Percentiles rank a stretch among this genome's conserved stretches.
These are phyloP conservation scores for Scleromitrula shiraiana DNA, from an alignment of 2,329 filamentous ascomycete genomes.

Conservation along the genomic window DNA sequence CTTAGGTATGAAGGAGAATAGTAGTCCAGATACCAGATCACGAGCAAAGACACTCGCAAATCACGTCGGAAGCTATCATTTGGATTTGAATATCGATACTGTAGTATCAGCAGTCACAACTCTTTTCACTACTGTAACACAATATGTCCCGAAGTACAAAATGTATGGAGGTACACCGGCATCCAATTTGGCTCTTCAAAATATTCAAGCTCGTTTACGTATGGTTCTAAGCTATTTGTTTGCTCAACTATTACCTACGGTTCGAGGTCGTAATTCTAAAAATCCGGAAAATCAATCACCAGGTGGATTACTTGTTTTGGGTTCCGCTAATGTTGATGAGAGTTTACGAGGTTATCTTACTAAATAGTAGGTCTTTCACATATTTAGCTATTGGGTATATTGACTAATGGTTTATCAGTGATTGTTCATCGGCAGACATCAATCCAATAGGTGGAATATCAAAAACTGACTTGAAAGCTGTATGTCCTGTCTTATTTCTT, in stretches of 20 bases:
- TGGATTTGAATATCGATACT: slow-evolving; percentile 48
- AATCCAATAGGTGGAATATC: slow-evolving; percentile 54
- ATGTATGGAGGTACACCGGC: slow-evolving; percentile 45
- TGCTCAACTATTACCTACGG: slow-evolving; percentile 50
- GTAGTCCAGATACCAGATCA: slow-evolving; percentile 42
- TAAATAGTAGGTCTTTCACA: slow-evolving; percentile 35
- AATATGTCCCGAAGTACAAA: slow-evolving; percentile 53
- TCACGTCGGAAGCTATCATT: slow-evolving; percentile 63
- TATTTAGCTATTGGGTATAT: not conserved
- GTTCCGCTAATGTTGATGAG: slow-evolving; percentile 58
- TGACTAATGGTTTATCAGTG: slow-evolving; percentile 42
- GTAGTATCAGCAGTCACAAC: slow-evolving; percentile 11
- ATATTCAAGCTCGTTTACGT: slow-evolving; percentile 54
- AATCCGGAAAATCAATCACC: slow-evolving; percentile 27
- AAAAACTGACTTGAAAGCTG: slow-evolving; percentile 63
- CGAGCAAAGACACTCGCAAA: slow-evolving; percentile 53
- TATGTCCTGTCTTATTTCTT: too few relatives aligned
- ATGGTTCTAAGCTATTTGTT: slow-evolving; percentile 59
- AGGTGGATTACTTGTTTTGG: slow-evolving; percentile 58
- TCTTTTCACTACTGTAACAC: slow-evolving; percentile 49
- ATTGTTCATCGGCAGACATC: slow-evolving; percentile 35
- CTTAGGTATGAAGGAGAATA: slow-evolving; percentile 59
- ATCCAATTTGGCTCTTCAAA: slow-evolving; percentile 51
- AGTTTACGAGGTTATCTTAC: slow-evolving; percentile 49
- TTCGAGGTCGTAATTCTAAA: slow-evolving; percentile 50